Percentiles rank a stretch among this genome's conserved stretches.
These are phyloP conservation scores for Lasiosphaeris hirsuta DNA, from an alignment of 495 filamentous ascomycete genomes.

Conservation along the genomic window DNA sequence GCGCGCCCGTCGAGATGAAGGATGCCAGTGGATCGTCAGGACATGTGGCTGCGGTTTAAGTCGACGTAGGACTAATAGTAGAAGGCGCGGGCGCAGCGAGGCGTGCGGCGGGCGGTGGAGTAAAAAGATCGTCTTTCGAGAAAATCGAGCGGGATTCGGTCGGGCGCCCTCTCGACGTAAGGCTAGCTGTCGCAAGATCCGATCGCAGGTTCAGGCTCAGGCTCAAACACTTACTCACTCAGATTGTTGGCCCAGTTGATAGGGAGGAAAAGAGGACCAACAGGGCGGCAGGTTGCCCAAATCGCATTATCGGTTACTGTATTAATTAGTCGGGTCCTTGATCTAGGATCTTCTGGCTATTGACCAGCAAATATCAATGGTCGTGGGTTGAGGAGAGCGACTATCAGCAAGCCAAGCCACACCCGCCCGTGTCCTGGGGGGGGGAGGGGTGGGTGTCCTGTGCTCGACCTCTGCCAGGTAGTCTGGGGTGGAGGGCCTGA, in stretches of 20 bases:
- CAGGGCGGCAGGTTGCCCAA: background rate
- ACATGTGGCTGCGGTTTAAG: background rate
- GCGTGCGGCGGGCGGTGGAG: background rate
- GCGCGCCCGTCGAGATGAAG: background rate
- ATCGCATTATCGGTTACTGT: constrained; percentile 4
- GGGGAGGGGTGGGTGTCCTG: no score
- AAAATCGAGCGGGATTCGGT: background rate
- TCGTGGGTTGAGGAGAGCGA: background rate
- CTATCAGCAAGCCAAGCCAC: background rate
- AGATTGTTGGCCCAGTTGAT: background rate
- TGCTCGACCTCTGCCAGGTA: no score
- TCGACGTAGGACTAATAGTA: background rate
- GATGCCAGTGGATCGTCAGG: constrained; percentile 4
- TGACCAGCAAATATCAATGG: background rate
- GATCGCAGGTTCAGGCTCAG: background rate
- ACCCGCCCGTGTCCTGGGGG: no score
- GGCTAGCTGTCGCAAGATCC: constrained; percentile 5
- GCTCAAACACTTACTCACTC: background rate
- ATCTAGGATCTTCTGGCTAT: no score
- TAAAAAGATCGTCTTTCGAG: background rate
- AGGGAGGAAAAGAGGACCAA: background rate
- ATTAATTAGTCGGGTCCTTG: background rate
- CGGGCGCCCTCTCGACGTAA: background rate
- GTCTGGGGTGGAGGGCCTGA: no score
- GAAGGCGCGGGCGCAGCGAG: background rate